Evolutionary conservation across 140 eudicot species (phyloP).

Genomic region (Stevia rebaudiana): DNA sequence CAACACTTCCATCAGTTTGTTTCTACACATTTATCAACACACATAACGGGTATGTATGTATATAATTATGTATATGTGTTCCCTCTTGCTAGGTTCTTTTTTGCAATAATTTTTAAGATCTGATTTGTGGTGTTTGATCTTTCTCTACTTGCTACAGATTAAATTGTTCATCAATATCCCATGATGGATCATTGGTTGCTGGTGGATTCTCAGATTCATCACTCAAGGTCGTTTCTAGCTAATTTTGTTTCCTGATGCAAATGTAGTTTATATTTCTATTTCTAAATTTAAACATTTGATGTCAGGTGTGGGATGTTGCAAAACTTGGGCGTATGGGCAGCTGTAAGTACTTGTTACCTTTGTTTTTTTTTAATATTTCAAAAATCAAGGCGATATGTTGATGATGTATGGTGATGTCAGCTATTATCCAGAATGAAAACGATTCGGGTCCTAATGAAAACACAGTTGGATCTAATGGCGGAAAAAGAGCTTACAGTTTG

Average conservation of each 20-base stretch:
- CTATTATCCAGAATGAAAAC: slow-evolving; percentile 54
- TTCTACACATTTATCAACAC: slow-evolving; percentile 87
- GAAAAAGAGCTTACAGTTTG: slow-evolving; percentile 66
- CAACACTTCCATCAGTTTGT: slow-evolving; percentile 81
- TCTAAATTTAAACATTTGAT: slow-evolving; percentile 12
- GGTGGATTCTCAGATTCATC: slow-evolving; percentile 99
- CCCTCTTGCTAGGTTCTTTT: not conserved
- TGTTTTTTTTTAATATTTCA: not conserved
- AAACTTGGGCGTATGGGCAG: slow-evolving; percentile 70
- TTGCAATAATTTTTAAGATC: not conserved
- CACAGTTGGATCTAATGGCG: slow-evolving; percentile 39
- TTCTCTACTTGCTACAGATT: slow-evolving; percentile 36
- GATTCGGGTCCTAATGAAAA: slow-evolving; percentile 46
- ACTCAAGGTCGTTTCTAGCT: slow-evolving; percentile 50
- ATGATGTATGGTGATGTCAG: slow-evolving; percentile 36
- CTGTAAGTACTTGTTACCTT: slow-evolving; percentile 44
- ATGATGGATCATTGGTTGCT: slow-evolving; percentile 92
- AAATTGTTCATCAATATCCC: slow-evolving; percentile 89
- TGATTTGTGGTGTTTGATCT: slow-evolving; percentile 11
- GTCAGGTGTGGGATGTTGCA: slow-evolving; percentile 98
- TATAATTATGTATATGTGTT: not conserved
- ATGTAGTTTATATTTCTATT: not conserved
- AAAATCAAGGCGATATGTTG: not conserved
- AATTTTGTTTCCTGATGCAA: slow-evolving; percentile 7
- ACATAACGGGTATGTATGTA: slow-evolving; percentile 62